Conservation (phyloP, 164 flowering plant species). For the Kingdonia uniflora region DNA sequence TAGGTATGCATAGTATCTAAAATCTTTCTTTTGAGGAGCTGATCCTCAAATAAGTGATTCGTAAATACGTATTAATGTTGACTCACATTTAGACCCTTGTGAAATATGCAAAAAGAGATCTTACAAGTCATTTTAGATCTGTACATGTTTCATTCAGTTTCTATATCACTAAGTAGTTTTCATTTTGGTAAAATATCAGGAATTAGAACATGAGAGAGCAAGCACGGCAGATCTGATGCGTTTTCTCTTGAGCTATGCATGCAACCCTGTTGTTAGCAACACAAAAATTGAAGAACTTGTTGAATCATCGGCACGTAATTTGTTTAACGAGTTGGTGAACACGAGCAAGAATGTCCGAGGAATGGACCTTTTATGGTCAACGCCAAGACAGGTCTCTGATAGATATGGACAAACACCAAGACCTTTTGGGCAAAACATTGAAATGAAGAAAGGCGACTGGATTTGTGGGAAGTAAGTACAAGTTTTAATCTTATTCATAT, state of each 20-base stretch:
- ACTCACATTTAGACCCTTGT: no score
- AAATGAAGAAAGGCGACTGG: constrained; percentile 90
- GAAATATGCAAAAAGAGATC: no score
- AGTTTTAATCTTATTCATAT: no score
- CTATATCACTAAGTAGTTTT: no score
- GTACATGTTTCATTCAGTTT: no score
- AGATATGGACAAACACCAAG: constrained; percentile 25
- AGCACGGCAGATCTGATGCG: constrained; percentile 63
- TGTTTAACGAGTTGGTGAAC: constrained; percentile 48
- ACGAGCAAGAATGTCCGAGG: constrained; percentile 10
- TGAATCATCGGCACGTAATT: constrained; percentile 59
- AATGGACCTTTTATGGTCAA: no score
- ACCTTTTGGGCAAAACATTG: constrained; percentile 36
- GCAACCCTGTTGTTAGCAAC: constrained; percentile 23
- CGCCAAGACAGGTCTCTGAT: constrained; percentile 23
- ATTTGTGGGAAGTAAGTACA: constrained; percentile 56
- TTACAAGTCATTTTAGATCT: no score
- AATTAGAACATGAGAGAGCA: constrained; percentile 33
- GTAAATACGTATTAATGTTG: no score
- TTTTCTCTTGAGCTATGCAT: constrained; percentile 58
- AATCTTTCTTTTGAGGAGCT: no score
- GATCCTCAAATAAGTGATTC: no score
- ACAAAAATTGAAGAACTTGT: constrained; percentile 30
- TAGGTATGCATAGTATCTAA: no score
- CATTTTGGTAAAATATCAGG: constrained; percentile 19